phyloP scores from a whole-genome alignment of 352 stramenopile genomes.

The Globisporangium carolinianum region DNA sequence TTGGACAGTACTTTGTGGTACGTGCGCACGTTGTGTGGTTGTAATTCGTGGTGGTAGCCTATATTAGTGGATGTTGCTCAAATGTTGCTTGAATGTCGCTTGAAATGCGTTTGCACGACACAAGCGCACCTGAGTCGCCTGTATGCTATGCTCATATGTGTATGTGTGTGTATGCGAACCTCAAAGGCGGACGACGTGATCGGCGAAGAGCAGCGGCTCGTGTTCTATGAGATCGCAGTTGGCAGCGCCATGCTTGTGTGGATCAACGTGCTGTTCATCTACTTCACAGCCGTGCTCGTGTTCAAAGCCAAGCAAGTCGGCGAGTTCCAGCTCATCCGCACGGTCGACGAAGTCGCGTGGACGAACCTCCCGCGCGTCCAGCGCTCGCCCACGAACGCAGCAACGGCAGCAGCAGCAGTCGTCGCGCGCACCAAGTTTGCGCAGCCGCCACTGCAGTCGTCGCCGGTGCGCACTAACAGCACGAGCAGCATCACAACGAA shows the following conservation, averaged over 20 bases:
- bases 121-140: not conserved
- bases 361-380: conserved; percentile 71
- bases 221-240: conserved; percentile 85
- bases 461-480: too few relatives aligned
- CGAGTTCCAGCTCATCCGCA: conserved; percentile 78
- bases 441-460: too few relatives aligned
- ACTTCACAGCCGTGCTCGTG: conserved; percentile 78
- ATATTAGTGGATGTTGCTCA: too few relatives aligned
- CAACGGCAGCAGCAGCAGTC: conserved; percentile 6
- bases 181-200: conserved; percentile 57
- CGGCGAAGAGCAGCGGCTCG: conserved; percentile 73
- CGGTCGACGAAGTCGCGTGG: conserved; percentile 71
- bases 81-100: too few relatives aligned
- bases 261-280: conserved; percentile 88
- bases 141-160: not conserved
- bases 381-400: conserved; percentile 35
- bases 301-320: conserved; percentile 88
- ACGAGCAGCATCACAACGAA: too few relatives aligned
- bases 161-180: not conserved
- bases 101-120: too few relatives aligned
- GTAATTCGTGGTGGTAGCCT: too few relatives aligned
- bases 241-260: conserved; percentile 76
- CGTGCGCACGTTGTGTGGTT: not conserved
- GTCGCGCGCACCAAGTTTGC: conserved; percentile 7
- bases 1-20: conserved; percentile 82